These are phyloP conservation scores for Cladosporium sp. DNA, from an alignment of 2,329 filamentous ascomycete species.

Conservation along the genomic window DNA sequence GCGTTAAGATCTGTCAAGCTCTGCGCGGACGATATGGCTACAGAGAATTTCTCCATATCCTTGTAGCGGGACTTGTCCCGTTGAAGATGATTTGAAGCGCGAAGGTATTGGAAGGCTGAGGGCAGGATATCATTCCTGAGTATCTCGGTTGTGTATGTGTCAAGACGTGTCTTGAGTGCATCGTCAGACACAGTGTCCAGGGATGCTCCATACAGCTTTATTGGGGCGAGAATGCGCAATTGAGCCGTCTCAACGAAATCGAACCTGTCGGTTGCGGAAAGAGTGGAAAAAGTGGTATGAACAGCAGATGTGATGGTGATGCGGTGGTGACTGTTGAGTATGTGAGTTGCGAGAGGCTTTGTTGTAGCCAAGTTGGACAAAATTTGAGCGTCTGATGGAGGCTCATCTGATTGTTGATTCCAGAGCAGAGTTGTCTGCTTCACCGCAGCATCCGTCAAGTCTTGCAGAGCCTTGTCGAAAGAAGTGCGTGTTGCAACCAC, in stretches of 20 bases:
- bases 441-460: conserved; percentile 7
- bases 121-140: conserved; percentile 25
- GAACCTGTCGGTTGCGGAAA: conserved; percentile 12
- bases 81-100: conserved; percentile 2
- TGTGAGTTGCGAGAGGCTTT: conserved; percentile 16
- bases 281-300: conserved; percentile 5
- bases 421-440: conserved; percentile 9
- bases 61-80: conserved; percentile 18
- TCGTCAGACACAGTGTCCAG: conserved; percentile 22
- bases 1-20: conserved; percentile 22
- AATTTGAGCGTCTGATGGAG: conserved; percentile 1
- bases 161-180: conserved; percentile 24
- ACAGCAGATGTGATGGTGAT: conserved; percentile 18
- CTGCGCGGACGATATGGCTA: conserved; percentile 20
- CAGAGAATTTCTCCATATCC: conserved; percentile 26
- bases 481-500: conserved; percentile 3
- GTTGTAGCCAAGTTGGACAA: conserved; percentile 9
- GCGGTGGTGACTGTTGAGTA: conserved; percentile 15
- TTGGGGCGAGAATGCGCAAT: conserved; percentile 13
- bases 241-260: conserved; percentile 17
- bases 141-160: conserved; percentile 23
- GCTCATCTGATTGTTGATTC: conserved; percentile 5
- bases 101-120: conserved; percentile 11
- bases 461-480: conserved; percentile 3
- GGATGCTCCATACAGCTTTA: conserved; percentile 26